phyloP scores from a whole-genome alignment of 345 rosid species.

The Salix arbutifolia region DNA sequence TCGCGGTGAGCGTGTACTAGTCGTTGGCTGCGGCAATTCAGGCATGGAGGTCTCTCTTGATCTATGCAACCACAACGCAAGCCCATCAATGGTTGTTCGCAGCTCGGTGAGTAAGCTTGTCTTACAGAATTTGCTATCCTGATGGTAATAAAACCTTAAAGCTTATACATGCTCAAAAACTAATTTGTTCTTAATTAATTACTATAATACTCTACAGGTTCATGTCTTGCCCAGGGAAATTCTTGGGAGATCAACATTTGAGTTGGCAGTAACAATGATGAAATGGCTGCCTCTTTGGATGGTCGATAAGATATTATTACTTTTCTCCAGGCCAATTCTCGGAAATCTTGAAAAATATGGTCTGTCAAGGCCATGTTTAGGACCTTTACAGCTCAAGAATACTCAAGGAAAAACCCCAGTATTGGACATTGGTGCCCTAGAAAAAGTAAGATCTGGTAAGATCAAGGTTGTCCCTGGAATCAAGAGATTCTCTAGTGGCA shows the following conservation, averaged over 20 bases:
- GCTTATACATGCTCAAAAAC: too few relatives aligned
- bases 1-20: constrained; percentile 56
- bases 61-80: constrained; percentile 63
- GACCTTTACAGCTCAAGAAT: constrained; percentile 67
- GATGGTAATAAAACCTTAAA: background rate
- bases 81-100: constrained; percentile 81
- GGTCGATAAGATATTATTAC: constrained; percentile 58
- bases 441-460: constrained; percentile 61
- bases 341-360: constrained; percentile 67
- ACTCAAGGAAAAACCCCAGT: constrained; percentile 75
- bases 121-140: background rate
- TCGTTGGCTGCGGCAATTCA: constrained; percentile 89
- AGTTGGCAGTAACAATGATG: constrained; percentile 50
- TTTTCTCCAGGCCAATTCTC: constrained; percentile 48
- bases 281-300: constrained; percentile 66
- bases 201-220: constrained; percentile 3
- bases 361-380: constrained; percentile 52
- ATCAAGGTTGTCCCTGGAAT: constrained; percentile 72
- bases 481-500: constrained; percentile 44
- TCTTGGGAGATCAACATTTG: constrained; percentile 28
- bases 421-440: constrained; percentile 64
- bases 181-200: background rate
- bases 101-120: constrained; percentile 48
- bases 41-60: constrained; percentile 92
- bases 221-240: constrained; percentile 29